These are phyloP conservation scores for Venturia pyrina DNA, from an alignment of 2,329 filamentous ascomycete species.

Conservation along the genomic window DNA sequence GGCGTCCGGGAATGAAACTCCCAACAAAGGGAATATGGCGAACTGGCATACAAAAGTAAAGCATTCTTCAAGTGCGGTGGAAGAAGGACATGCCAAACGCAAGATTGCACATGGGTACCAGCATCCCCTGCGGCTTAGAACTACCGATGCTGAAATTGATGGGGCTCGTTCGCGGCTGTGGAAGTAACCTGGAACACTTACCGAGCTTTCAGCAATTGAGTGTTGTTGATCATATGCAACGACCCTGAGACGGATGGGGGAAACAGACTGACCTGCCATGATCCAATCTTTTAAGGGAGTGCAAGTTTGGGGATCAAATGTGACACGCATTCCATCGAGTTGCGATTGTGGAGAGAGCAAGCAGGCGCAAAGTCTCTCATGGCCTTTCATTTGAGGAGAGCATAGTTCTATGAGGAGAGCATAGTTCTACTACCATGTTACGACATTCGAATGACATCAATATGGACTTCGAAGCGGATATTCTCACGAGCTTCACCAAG, in stretches of 20 bases:
- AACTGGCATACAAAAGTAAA: neutral
- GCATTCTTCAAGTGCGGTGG: neutral
- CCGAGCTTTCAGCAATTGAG: neutral
- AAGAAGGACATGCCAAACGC: neutral
- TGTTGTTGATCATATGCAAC: slow-evolving; percentile 2
- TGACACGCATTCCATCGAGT: neutral
- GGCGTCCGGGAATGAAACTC: neutral
- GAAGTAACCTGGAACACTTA: neutral
- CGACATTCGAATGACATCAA: neutral
- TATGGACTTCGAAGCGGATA: slow-evolving; percentile 3
- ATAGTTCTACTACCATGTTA: neutral
- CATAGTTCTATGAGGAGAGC: neutral
- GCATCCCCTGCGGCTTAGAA: neutral
- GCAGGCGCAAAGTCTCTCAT: neutral
- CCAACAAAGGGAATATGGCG: slow-evolving; percentile 4
- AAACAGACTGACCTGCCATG: neutral
- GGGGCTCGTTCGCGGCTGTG: neutral
- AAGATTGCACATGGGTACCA: neutral
- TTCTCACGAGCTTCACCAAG: neutral
- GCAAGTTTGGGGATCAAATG: neutral
- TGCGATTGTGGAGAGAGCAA: neutral
- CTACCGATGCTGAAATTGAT: neutral
- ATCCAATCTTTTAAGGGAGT: neutral
- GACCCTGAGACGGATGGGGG: neutral
- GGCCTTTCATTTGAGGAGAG: neutral